These are phyloP conservation scores for Elongisporangium anandrum DNA, from an alignment of 352 stramenopile species.

Conservation along the genomic window DNA sequence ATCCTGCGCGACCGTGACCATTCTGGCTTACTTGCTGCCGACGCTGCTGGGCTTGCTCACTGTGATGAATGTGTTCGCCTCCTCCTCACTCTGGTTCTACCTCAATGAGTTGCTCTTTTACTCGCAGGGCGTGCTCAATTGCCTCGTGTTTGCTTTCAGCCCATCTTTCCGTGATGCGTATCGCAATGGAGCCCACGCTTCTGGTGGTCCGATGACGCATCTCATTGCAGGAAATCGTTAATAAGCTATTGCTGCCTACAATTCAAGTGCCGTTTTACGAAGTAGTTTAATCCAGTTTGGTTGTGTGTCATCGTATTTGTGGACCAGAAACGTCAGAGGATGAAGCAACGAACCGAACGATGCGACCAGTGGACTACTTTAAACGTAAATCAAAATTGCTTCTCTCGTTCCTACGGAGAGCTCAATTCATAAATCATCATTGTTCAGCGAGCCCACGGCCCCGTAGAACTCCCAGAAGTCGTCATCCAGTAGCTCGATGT, in stretches of 20 bases:
- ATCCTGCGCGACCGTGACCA: conserved; percentile 37
- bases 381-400: neutral
- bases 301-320: too few relatives aligned
- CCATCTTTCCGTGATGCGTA: conserved; percentile 38
- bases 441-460: conserved; percentile 56
- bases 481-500: conserved; percentile 64
- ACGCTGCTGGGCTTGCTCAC: conserved; percentile 30
- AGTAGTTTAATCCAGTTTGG: neutral
- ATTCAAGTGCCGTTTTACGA: neutral
- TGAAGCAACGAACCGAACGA: too few relatives aligned
- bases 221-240: conserved; percentile 15
- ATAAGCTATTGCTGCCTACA: neutral
- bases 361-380: too few relatives aligned
- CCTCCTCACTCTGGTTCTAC: conserved; percentile 39
- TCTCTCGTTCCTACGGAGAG: neutral
- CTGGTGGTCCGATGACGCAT: conserved; percentile 13
- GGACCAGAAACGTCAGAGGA: too few relatives aligned
- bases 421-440: conserved; percentile 15
- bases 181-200: conserved; percentile 23
- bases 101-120: conserved; percentile 63
- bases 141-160: conserved; percentile 58
- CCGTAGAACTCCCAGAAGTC: conserved; percentile 85
- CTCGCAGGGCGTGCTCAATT: conserved; percentile 51
- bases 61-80: conserved; percentile 33
- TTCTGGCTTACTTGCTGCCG: conserved; percentile 34